Evolutionary conservation across 768 basidiomycete genomes (phyloP).

Genomic region (Lanmaoa rubissima): DNA sequence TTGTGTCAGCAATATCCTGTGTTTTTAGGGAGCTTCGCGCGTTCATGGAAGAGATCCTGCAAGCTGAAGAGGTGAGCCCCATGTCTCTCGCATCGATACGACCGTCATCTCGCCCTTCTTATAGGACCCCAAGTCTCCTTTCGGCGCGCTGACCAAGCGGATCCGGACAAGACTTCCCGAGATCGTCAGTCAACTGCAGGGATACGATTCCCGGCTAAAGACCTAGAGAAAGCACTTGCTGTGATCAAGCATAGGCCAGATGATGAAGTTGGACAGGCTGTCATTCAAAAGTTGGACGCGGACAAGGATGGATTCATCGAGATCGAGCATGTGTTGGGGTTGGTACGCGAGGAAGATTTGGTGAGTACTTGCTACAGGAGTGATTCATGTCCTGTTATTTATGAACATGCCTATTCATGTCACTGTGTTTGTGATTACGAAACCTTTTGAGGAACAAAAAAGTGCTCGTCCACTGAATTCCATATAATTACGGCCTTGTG

Average conservation of each 20-base stretch:
- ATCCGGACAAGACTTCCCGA: slow-evolving; percentile 95
- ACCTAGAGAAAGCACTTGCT: slow-evolving; percentile 85
- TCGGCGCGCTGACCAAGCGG: slow-evolving; percentile 88
- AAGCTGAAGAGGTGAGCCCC: slow-evolving; percentile 71
- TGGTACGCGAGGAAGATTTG: slow-evolving; percentile 87
- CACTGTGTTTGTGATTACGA: no score
- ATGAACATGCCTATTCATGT: slow-evolving; percentile 1
- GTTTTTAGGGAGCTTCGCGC: slow-evolving; percentile 90
- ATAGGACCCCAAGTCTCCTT: slow-evolving; percentile 76
- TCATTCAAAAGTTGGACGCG: slow-evolving; percentile 92
- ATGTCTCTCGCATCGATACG: not conserved
- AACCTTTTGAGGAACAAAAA: no score
- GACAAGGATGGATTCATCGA: slow-evolving; percentile 96
- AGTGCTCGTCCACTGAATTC: no score
- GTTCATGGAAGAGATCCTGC: slow-evolving; percentile 92
- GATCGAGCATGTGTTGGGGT: slow-evolving; percentile 87
- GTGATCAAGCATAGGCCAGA: slow-evolving; percentile 94
- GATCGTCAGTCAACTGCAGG: slow-evolving; percentile 88
- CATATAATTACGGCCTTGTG: no score
- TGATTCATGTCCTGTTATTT: slow-evolving; percentile 28
- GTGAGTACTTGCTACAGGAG: slow-evolving; percentile 61
- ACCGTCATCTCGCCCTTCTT: not conserved
- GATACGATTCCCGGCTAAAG: slow-evolving; percentile 84
- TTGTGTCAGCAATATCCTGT: no score
- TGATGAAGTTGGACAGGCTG: slow-evolving; percentile 71